Evolutionary conservation across 768 basidiomycete species (phyloP), one percentile per base, ranked within the genome.

Genomic region (Agrocybe chaxingu): DNA sequence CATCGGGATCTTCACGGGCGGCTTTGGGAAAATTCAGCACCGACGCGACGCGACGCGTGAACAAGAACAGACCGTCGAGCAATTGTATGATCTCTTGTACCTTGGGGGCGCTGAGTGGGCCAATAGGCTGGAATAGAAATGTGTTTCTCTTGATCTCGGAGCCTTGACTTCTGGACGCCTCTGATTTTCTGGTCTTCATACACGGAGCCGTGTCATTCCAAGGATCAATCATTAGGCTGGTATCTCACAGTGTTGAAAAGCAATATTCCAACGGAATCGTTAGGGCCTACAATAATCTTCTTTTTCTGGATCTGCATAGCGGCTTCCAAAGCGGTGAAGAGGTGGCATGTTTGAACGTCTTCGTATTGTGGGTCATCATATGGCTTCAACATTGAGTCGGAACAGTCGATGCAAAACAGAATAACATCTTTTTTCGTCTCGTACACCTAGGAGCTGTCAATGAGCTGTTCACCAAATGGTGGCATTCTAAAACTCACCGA

Each of bases 371-470:
- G 79, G 58, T 86, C 82, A 19, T 87, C 85, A 43, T 74, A 75
- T 38, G 86, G 78, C 34, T 73, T 74, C 19, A 89, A 84, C 96
- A 98, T 98, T 8, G 92, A 90, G 47, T 80, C 74, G 0, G 95
- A 96, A 54, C 91, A 92, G 67, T 99, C 95, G 51, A 99, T 92
- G 65, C 89, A 90, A 71, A 98, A 97, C n/a, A 98, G 69, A 41
- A 96, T 87, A 31, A 93, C 89, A 59, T 98, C 93, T 53, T 81
- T 80, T 56, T 85, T 84, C 45, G 82, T 81, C 54, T 91, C 89
- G 54, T 81, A 79, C 51, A 76, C 75, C 88, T 89, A 42, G 37
- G n/a, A 47, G 2, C 35, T 51, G 54, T 52, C 29, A 54, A 19
- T 18, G 45, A 9, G 31, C 24, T 13, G 31, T 41, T 45, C 11